Evolutionary conservation across 768 basidiomycete genomes (phyloP), one percentile per base, ranked within the genome.

Genomic region (Tylopilus subfusipes): DNA sequence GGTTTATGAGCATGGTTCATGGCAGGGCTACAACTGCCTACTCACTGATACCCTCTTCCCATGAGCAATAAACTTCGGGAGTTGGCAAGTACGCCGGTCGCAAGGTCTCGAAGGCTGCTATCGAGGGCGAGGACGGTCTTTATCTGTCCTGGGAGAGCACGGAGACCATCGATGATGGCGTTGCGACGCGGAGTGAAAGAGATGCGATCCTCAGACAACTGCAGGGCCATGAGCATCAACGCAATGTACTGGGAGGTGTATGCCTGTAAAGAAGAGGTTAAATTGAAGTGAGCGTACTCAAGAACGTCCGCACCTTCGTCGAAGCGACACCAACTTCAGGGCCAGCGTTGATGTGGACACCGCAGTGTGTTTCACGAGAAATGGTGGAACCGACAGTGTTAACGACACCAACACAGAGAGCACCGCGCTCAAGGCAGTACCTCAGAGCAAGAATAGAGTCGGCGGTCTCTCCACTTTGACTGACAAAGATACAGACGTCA

Each of bases 201-300:
- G 69, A 98, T 92, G 39, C 93, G 88, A 73, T 99, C 97, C 71
- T 98, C 97, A 9, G 93, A 95, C 24, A 99, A 80, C 74, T 98
- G 96, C 18, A 99, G 80, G n/a, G 97, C 97, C 74, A 99, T 95
- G 87, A 99, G 93, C 73, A 97, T 77, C 46, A 99, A 81, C 6
- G 96, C 97, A 58, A 99, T 93, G 75, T 98, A 98, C 76, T 99
- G 97, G 39, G 95, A 98, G 9, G 97, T 98, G 73, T 98, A 98
- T 3, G 96, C 96, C 90, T 91, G 57, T 12, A 16, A 54, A 46
- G 49, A 8, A 12, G 19, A 39, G 45, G 25, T 46, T 33, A 56
- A 39, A 52, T 33, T 31, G 27, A 38, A 54, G 48, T 12, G 33
- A 25, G 3, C 19, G 44, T 18, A n/a, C 7, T 25, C 8, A 0